These are phyloP conservation scores for Dactylella cylindrospora DNA, from an alignment of 2,329 filamentous ascomycete genomes.

Conservation along the genomic window DNA sequence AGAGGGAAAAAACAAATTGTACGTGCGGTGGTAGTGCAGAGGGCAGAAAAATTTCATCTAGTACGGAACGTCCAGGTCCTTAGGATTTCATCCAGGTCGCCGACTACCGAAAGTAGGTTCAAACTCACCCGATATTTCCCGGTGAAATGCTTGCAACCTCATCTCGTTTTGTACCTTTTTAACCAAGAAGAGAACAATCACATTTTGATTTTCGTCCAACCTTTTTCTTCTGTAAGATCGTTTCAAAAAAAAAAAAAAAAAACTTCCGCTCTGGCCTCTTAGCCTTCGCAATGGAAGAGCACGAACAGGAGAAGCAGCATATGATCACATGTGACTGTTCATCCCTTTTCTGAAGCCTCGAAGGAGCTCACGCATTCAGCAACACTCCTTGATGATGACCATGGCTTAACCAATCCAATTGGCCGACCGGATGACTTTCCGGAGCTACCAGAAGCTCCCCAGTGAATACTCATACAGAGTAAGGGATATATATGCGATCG, in stretches of 20 bases:
- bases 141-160: slow-evolving; percentile 31
- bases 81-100: slow-evolving; percentile 28
- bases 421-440: too few species aligned
- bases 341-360: slow-evolving; percentile 35
- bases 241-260: slow-evolving; percentile 19
- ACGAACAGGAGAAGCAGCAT: neutral
- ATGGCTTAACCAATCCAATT: slow-evolving; percentile 1
- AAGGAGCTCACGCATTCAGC: slow-evolving; percentile 33
- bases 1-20: too few species aligned
- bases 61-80: too few species aligned
- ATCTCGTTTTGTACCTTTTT: slow-evolving; percentile 11
- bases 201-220: slow-evolving; percentile 12
- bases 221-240: neutral
- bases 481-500: too few species aligned
- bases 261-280: slow-evolving; percentile 23
- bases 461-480: too few species aligned
- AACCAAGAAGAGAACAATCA: slow-evolving; percentile 24
- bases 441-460: too few species aligned
- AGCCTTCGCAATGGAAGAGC: slow-evolving; percentile 4
- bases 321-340: slow-evolving; percentile 28
- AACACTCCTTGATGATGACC: neutral
- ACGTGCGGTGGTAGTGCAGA: too few species aligned
- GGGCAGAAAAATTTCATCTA: too few species aligned
- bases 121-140: slow-evolving; percentile 41
- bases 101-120: slow-evolving; percentile 40